Evolutionary conservation across 345 rosid genomes (phyloP), one percentile per base, ranked within the genome.

Genomic region (Iberis pinnata): DNA sequence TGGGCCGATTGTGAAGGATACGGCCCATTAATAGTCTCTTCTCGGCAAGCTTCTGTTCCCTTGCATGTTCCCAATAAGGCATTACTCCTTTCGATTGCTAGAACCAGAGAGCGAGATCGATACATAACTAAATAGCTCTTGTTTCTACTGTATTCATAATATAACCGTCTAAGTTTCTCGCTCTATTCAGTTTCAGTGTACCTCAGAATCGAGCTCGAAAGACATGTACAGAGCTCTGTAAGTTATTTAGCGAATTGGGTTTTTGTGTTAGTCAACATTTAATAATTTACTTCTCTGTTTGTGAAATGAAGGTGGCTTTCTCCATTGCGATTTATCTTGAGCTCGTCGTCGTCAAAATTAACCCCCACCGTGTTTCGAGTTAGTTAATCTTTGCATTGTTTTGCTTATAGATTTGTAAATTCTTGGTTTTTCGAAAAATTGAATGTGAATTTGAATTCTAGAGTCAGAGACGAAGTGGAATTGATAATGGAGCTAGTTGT

Each of bases 181-280:
- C n/a, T n/a, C n/a, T n/a, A 26, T 26, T 26, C 8, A 26, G 29
- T 8, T 26, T 29, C 10, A 29, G 10, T 2, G 33, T 5, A 29
- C 8, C 8, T 29, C 33, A 5, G 33, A 29, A 29, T 29, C 10
- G 8, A 29, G 8, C 27, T 39, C 22, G 6, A 26, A 45, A 45
- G 49, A 27, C n/a, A 65, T 65, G 70, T 51, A 65, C 59, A 65
- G 64, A 65, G 64, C 70, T 14, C 42, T 65, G 70, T 65, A 51
- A 65, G 70, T 65, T 14, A 18, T 18, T 49, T 24, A 7, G 5
- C 52, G 19, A 42, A 17, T 25, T 65, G 33, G 33, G 9, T 22
- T 59, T 38, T n/a, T 22, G 17, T 9, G 8, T 43, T 61, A 29
- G 6, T 9, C 12, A 43, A 24, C 43, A 17, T 7, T 6, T 9